Percentiles rank a stretch among this genome's conserved stretches.
Evolutionary conservation across 805 yeast genomes (phyloP).

Genomic region (Zygosaccharomyces lentus): DNA sequence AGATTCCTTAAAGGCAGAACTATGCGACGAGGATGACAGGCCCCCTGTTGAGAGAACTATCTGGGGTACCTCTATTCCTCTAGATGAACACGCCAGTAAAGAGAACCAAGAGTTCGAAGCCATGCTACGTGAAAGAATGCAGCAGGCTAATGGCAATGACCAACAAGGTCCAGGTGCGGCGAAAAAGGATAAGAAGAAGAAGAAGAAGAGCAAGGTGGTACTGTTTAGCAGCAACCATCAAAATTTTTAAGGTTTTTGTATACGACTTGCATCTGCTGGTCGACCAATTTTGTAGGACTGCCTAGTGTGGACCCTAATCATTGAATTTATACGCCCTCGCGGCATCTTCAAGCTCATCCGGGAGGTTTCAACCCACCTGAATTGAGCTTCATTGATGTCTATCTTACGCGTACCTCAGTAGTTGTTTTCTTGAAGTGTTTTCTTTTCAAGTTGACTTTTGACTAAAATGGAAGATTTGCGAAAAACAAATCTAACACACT

Average conservation of each 20-base stretch:
- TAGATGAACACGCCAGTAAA: slow-evolving; percentile 36
- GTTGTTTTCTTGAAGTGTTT: neutral
- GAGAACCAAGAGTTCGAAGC: slow-evolving; percentile 47
- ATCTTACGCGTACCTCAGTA: neutral
- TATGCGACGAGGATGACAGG: slow-evolving; percentile 11
- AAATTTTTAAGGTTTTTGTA: slow-evolving; percentile 7
- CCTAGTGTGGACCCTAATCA: neutral
- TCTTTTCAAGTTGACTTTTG: neutral
- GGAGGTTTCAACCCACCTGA: neutral
- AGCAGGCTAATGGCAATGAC: slow-evolving; percentile 37
- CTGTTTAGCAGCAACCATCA: slow-evolving; percentile 26
- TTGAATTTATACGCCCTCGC: neutral
- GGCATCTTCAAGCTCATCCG: neutral
- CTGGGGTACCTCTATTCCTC: slow-evolving; percentile 62
- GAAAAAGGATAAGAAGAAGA: slow-evolving; percentile 44
- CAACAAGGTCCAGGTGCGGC: slow-evolving; percentile 3
- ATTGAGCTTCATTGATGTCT: neutral
- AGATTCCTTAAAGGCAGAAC: neutral
- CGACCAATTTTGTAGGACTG: neutral
- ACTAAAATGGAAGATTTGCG: neutral
- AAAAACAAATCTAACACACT: neutral
- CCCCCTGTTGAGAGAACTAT: slow-evolving; percentile 48
- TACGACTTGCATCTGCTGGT: neutral
- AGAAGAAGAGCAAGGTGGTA: slow-evolving; percentile 40
- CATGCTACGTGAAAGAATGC: slow-evolving; percentile 49